Conservation (phyloP, 2,329 filamentous ascomycete species). For the Pseudodiploospora longispora region DNA sequence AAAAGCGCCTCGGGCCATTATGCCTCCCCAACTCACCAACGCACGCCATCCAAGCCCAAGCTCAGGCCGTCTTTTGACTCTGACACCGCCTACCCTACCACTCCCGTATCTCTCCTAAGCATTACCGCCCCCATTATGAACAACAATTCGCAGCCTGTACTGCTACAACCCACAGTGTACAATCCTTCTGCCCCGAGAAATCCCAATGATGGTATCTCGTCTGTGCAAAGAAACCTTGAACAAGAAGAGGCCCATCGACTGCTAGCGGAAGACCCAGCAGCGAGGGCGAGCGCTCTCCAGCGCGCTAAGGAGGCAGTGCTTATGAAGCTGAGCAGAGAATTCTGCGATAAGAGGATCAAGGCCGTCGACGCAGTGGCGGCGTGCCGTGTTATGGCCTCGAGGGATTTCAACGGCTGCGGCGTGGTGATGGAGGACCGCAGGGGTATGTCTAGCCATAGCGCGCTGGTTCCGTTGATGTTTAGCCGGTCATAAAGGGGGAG, state of each 20-base stretch:
- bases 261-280: slow-evolving; percentile 49
- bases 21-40: slow-evolving; percentile 12
- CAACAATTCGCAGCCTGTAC: slow-evolving; percentile 40
- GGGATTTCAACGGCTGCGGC: slow-evolving; percentile 23
- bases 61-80: slow-evolving; percentile 18
- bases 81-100: slow-evolving; percentile 16
- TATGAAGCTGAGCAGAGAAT: slow-evolving; percentile 49
- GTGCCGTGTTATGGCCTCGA: slow-evolving; percentile 22
- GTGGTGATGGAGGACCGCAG: slow-evolving; percentile 34
- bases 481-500: slow-evolving; percentile 30
- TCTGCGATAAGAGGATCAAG: slow-evolving; percentile 24
- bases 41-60: slow-evolving; percentile 17
- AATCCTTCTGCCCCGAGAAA: slow-evolving; percentile 28
- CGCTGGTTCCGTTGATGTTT: slow-evolving; percentile 53
- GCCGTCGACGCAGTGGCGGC: slow-evolving; percentile 26
- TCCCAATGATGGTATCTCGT: slow-evolving; percentile 40
- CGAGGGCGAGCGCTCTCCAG: slow-evolving; percentile 45
- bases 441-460: slow-evolving; percentile 43
- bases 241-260: slow-evolving; percentile 47
- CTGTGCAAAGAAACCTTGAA: slow-evolving; percentile 50
- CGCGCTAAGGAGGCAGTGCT: slow-evolving; percentile 54
- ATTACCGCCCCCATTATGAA: slow-evolving; percentile 45
- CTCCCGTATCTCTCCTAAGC: slow-evolving; percentile 24
- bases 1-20: slow-evolving; percentile 11
- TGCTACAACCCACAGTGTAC: slow-evolving; percentile 52